Conservation (phyloP, 2,329 filamentous ascomycete species). For the Calonectria pseudoturangicola region DNA sequence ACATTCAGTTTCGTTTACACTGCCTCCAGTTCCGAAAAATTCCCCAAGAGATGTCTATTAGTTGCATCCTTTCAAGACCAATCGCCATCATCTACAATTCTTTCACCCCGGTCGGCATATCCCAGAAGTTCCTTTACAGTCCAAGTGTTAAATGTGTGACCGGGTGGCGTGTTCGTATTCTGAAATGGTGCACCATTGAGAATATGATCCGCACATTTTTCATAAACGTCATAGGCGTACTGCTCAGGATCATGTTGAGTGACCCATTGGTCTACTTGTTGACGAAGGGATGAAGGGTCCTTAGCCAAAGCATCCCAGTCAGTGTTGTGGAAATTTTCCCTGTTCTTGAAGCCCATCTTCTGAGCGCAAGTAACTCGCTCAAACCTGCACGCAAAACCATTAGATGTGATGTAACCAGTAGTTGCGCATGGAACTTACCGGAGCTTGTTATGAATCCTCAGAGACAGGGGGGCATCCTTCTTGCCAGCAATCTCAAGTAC, state of each 20-base stretch:
- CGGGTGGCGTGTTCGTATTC: not conserved
- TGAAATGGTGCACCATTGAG: not conserved
- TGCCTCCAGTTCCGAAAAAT: no score
- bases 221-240: not conserved
- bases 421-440: not conserved
- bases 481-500: not conserved
- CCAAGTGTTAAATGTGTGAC: not conserved
- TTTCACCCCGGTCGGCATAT: not conserved
- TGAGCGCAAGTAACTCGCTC: not conserved
- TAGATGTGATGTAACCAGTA: not conserved
- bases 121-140: not conserved
- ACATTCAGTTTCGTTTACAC: no score
- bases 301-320: not conserved
- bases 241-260: not conserved
- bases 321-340: not conserved
- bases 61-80: not conserved
- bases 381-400: not conserved
- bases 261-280: not conserved
- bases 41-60: no score
- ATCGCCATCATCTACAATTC: not conserved
- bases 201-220: not conserved
- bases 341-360: not conserved
- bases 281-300: not conserved
- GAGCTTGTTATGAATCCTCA: not conserved
- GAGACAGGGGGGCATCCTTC: not conserved